Base-by-base conservation (phyloP, 768 basidiomycete genomes). In the Russula sp. region DNA sequence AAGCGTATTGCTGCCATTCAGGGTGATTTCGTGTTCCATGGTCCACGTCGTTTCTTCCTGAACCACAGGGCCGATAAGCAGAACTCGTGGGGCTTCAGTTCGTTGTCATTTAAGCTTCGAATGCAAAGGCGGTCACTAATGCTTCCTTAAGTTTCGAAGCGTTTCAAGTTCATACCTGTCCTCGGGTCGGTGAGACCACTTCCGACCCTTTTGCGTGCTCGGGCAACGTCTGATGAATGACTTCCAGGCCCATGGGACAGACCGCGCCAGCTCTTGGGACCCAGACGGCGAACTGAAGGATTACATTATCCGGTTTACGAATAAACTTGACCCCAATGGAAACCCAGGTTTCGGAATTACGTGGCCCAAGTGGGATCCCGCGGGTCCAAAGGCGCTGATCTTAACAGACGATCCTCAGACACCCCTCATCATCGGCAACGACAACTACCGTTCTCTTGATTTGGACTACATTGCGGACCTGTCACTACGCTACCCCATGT, bases 1-100 rank as follows among this genome's bases (percentile, higher is more conserved):
- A 69, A 69, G 55, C 62, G 68, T 22, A 26, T 44, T 7, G 62
- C 68, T 1, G 62, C 68, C 1, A 53, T 69, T 36, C 65, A 67
- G 22, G 68, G 66, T 0, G 66, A 69, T 38, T 67, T 63, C 30
- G 62, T 64, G 22, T 64, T 69, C 66, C 68, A 69, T 16, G 65
- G 62, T n/a, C 66, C 68, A 6, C 66, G 66, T 32, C 53, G 68
- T 4, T 48, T 67, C 32, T 32, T 69, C 54, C 13, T 69, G 22
- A 48, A 67, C 26, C 0, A 58, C 10, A 50, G 49, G 28, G 68
- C 66, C 4, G 18, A 10, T 18, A 60, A 57, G 28, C 68, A 69
- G 62, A 53, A 54, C 14, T 61, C 68, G 0, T 69, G 66, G 66
- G 57, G 38, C 0, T 69, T 69, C 59, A 42, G 68, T 69, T 22